A percentile compares a stretch with the other conserved stretches of the same genome.
Evolutionary conservation across 768 basidiomycete species (phyloP).

Genomic region (Pleurotus giganteus): DNA sequence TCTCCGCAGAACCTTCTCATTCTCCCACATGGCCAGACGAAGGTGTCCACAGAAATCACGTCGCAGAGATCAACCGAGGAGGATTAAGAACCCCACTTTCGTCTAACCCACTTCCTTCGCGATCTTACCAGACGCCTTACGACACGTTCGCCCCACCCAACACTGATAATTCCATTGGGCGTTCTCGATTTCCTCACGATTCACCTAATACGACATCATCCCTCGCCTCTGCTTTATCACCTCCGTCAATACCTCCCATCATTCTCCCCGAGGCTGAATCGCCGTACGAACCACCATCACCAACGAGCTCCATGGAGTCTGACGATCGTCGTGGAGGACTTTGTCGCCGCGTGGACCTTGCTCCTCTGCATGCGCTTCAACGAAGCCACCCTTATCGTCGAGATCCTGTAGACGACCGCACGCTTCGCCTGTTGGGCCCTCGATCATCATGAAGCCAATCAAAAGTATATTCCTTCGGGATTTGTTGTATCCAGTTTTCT

Average conservation of each 20-base stretch:
- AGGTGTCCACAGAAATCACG: neutral
- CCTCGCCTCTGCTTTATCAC: neutral
- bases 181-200: neutral
- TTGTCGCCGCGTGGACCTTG: constrained; percentile 38
- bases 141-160: neutral
- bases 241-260: neutral
- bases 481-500: neutral
- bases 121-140: neutral
- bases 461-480: neutral
- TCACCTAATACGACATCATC: neutral
- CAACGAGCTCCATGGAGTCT: constrained; percentile 11
- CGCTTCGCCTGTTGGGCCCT: constrained; percentile 45
- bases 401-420: constrained; percentile 60
- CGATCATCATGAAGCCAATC: constrained; percentile 17
- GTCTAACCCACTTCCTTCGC: neutral
- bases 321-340: constrained; percentile 25
- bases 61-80: neutral
- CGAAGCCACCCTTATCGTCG: constrained; percentile 57
- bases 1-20: neutral
- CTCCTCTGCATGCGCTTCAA: constrained; percentile 54
- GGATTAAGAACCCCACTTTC: neutral
- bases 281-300: constrained; percentile 16
- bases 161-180: neutral
- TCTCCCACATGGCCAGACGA: neutral
- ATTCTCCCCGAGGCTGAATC: neutral